Base-by-base conservation (phyloP, 164 flowering plant species). In the Vitis amurensis region DNA sequence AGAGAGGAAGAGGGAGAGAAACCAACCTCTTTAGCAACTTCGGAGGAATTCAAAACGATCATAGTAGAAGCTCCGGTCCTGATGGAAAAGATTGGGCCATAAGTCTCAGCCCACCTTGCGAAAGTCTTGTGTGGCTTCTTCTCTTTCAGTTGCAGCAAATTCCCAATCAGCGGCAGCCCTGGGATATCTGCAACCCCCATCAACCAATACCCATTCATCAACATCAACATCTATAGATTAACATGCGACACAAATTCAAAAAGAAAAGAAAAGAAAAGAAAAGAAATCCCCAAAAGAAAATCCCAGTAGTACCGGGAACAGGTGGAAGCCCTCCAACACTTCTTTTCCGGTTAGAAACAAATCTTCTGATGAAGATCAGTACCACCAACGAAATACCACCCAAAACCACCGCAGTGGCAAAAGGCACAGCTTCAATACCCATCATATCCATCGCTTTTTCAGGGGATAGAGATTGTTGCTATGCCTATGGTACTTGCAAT, bases 81-180 rank as follows among this genome's bases (percentile, higher is more conserved):
- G 63, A 93, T 90, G 15, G 90, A 79, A 72, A 87, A 95, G 14
- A 93, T 82, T 0, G 99, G 94, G 0, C 98, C 98, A 70, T 91
- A 87, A 19, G 2, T 61, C 73, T 90, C 90, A 11, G 93, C 89
- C 90, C 89, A 89, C 55, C 68, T 82, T 0, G 86, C 58, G 63
- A 92, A 92, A 5, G 93, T 90, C 77, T 79, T 80, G 85, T 87
- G 79, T 3, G 97, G 97, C 70, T 88, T 90, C 85, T 92, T 90
- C 76, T 84, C 92, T 73, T 79, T 89, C 81, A 90, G 66, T 71
- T 90, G 91, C 73, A 84, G 80, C 82, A 90, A 70, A 71, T 92
- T 92, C 68, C 97, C 97, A 14, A 92, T 58, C 74, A 90, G 57
- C 37, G 97, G 95, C 30, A 89, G 67, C 55, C 97, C 94, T 57